Evolutionary conservation across 306 rosid species (phyloP).

Genomic region (Vigna radiata): DNA sequence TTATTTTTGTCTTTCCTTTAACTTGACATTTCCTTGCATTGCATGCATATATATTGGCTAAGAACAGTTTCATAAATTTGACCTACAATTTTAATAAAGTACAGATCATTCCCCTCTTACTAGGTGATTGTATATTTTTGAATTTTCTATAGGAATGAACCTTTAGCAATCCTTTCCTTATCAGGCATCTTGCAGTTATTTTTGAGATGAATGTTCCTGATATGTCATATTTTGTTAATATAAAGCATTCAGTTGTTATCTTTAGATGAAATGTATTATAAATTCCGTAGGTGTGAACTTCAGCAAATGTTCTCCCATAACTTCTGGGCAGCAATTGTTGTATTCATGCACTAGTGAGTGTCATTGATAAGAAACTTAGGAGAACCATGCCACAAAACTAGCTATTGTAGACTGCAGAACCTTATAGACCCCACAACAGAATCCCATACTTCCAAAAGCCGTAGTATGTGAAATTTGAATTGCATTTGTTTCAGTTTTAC

Average conservation of each 20-base stretch:
- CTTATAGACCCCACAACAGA: no score
- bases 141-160: background rate
- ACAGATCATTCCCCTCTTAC: background rate
- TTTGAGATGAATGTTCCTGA: background rate
- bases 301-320: background rate
- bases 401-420: no score
- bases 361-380: no score
- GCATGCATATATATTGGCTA: slow-evolving; percentile 3
- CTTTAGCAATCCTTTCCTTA: background rate
- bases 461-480: slow-evolving; percentile 22
- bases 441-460: background rate
- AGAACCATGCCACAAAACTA: no score
- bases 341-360: background rate
- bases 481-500: background rate
- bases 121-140: slow-evolving; percentile 1
- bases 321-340: slow-evolving; percentile 15
- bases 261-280: background rate
- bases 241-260: slow-evolving; percentile 19
- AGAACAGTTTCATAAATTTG: slow-evolving; percentile 16
- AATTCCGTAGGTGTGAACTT: no score
- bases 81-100: background rate
- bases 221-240: background rate
- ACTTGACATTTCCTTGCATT: slow-evolving; percentile 20
- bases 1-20: slow-evolving; percentile 19
- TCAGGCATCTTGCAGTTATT: slow-evolving; percentile 7